phyloP scores from a whole-genome alignment of 768 basidiomycete species.

The Termitomyces sp. region DNA sequence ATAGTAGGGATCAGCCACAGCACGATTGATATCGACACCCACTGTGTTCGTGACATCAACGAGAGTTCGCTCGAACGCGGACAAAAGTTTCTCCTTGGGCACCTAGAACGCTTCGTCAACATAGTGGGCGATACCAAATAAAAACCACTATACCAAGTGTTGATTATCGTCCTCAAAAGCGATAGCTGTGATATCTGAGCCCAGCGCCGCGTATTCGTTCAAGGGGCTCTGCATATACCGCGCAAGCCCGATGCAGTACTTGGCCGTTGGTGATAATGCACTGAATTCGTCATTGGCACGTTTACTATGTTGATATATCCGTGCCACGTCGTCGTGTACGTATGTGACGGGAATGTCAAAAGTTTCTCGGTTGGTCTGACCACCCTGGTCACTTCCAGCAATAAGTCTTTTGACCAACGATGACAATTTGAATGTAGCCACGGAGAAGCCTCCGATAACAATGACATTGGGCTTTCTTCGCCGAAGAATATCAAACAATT shows the following conservation, averaged over 20 bases:
- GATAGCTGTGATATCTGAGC: conserved; percentile 78
- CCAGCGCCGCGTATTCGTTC: conserved; percentile 91
- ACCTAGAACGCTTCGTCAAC: conserved; percentile 45
- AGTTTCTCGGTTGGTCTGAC: conserved; percentile 31
- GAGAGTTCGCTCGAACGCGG: conserved; percentile 79
- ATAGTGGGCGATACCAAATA: conserved; percentile 6
- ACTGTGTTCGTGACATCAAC: conserved; percentile 90
- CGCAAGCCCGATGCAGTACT: conserved; percentile 92
- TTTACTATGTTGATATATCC: conserved; percentile 89
- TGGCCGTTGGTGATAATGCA: conserved; percentile 68
- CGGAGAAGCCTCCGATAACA: conserved; percentile 84
- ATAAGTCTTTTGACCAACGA: conserved; percentile 59
- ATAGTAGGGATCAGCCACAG: conserved; percentile 85
- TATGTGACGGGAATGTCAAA: conserved; percentile 76
- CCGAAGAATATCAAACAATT: conserved; percentile 80
- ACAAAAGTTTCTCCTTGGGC: conserved; percentile 78
- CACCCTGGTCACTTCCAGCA: conserved; percentile 5
- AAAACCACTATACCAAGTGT: conserved; percentile 56
- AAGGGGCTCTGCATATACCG: conserved; percentile 92
- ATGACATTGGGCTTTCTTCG: conserved; percentile 85
- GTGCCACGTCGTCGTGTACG: conserved; percentile 86
- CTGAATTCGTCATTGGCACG: conserved; percentile 85
- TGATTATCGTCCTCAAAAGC: conserved; percentile 85
- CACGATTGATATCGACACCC: conserved; percentile 95
- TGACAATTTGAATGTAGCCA: conserved; percentile 71